These are phyloP conservation scores for Suhomyces sp. DNA, from an alignment of 805 yeast genomes.

Conservation along the genomic window DNA sequence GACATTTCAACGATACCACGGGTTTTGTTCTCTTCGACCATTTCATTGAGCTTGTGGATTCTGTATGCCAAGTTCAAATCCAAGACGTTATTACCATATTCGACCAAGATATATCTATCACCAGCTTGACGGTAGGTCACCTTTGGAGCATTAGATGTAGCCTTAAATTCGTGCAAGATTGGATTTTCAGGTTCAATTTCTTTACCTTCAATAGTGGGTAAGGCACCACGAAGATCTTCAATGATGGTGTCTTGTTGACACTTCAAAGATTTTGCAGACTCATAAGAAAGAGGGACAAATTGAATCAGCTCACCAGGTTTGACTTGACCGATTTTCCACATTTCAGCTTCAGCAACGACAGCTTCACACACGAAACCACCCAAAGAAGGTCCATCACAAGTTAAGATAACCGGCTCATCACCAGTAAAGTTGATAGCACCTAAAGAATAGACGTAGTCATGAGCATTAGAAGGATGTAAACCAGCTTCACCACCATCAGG, in stretches of 20 bases:
- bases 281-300: slow-evolving; percentile 75
- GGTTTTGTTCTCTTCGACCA: slow-evolving; percentile 64
- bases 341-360: slow-evolving; percentile 91
- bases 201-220: slow-evolving; percentile 33
- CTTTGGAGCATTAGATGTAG: slow-evolving; percentile 55
- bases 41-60: slow-evolving; percentile 75
- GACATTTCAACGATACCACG: slow-evolving; percentile 92
- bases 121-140: slow-evolving; percentile 96
- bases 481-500: slow-evolving; percentile 97
- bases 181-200: slow-evolving; percentile 58
- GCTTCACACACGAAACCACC: slow-evolving; percentile 98
- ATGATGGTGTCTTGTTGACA: slow-evolving; percentile 57
- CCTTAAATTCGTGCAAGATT: slow-evolving; percentile 54
- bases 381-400: slow-evolving; percentile 96
- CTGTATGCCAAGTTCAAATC: slow-evolving; percentile 84
- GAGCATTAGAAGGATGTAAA: slow-evolving; percentile 97
- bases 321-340: slow-evolving; percentile 98
- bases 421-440: slow-evolving; percentile 99
- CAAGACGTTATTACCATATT: slow-evolving; percentile 87
- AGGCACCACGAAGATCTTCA: slow-evolving; percentile 42
- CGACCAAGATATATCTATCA: slow-evolving; percentile 87
- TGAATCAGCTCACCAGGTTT: slow-evolving; percentile 88
- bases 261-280: slow-evolving; percentile 66
- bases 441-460: slow-evolving; percentile 92
- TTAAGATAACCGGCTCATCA: slow-evolving; percentile 95